Percentiles rank a stretch among this genome's conserved stretches.
Conservation (phyloP, 257 asterid species). For the Datura wrightii region DNA sequence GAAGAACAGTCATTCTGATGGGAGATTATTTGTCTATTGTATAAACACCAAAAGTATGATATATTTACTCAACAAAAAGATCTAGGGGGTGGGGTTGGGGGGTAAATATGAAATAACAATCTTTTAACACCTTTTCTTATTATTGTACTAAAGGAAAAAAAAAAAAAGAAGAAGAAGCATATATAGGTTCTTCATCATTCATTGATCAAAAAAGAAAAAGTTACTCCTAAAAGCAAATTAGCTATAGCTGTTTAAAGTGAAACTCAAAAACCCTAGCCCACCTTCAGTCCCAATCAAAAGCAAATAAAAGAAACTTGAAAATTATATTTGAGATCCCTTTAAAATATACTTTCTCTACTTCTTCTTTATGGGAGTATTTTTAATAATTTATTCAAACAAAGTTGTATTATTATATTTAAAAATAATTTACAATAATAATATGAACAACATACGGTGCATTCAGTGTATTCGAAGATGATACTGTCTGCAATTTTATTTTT, state of each 20-base stretch:
- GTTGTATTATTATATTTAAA: too few species aligned
- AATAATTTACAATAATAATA: too few species aligned
- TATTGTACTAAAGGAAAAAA: neutral
- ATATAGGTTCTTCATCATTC: neutral
- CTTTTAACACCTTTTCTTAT: neutral
- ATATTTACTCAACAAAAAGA: neutral
- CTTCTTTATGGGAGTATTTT: neutral
- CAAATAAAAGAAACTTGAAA: neutral
- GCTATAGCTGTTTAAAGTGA: slow-evolving; percentile 4
- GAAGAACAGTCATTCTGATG: neutral
- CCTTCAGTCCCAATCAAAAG: neutral
- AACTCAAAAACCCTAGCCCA: neutral
- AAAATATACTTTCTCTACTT: neutral
- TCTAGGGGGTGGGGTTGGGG: neutral
- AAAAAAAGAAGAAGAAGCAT: neutral
- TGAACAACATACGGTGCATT: too few species aligned
- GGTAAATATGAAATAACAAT: neutral
- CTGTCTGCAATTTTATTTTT: too few species aligned
- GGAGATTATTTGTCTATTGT: neutral
- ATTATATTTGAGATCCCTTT: neutral
- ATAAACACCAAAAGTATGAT: neutral
- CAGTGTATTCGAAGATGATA: too few species aligned
- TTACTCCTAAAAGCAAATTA: neutral
- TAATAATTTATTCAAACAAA: neutral
- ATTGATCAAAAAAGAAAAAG: slow-evolving; percentile 12